A percentile compares a stretch with the other conserved stretches of the same genome.
Conservation (phyloP, 2,329 filamentous ascomycete genomes). For the Fusarium secorum region DNA sequence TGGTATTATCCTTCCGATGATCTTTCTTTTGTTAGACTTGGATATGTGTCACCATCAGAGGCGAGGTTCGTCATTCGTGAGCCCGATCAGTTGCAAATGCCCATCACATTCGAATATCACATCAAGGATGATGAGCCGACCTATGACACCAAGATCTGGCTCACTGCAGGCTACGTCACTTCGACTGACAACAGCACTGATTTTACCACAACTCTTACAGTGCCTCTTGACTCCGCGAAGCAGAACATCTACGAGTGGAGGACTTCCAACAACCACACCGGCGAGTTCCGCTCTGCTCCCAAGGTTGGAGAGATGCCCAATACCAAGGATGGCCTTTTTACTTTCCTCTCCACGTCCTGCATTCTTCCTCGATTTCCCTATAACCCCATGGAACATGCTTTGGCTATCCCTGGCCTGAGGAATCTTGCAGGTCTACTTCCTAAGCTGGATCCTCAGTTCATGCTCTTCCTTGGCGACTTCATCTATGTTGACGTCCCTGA, state of each 20-base stretch:
- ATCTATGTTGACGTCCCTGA: constrained; percentile 91
- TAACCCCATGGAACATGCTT: constrained; percentile 79
- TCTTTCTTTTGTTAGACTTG: constrained; percentile 84
- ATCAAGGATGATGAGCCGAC: constrained; percentile 60
- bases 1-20: constrained; percentile 75
- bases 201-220: constrained; percentile 75
- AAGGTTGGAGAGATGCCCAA: constrained; percentile 69
- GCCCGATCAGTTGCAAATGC: constrained; percentile 76
- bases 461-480: constrained; percentile 86
- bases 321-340: constrained; percentile 74
- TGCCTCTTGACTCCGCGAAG: constrained; percentile 70
- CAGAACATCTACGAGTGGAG: constrained; percentile 83
- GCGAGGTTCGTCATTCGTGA: constrained; percentile 87
- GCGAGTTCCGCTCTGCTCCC: constrained; percentile 82
- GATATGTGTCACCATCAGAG: constrained; percentile 81
- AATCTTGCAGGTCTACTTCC: constrained; percentile 78
- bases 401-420: constrained; percentile 82
- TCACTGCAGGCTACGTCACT: constrained; percentile 68
- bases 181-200: constrained; percentile 80
- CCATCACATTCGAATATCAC: constrained; percentile 74
- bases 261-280: constrained; percentile 86
- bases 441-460: constrained; percentile 76
- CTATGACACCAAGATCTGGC: constrained; percentile 69
- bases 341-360: constrained; percentile 91
- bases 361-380: constrained; percentile 94